Evolutionary conservation across 352 stramenopile genomes (phyloP).

Genomic region (Phytophthora multivora): DNA sequence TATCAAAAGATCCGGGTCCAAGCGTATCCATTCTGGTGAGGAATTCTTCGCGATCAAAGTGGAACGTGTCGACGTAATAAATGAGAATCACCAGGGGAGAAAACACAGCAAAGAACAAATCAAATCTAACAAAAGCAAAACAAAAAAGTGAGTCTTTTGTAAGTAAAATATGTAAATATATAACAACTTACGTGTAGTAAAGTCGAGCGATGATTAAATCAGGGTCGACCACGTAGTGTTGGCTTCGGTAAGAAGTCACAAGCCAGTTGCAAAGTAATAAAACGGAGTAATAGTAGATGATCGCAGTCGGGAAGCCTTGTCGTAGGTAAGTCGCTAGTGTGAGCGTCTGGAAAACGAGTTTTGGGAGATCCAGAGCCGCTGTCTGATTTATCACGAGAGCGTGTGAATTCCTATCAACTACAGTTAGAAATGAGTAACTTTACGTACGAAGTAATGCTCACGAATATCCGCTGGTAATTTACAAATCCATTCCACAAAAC

Average conservation of each 20-base stretch:
- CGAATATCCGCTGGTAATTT: slow-evolving; percentile 12
- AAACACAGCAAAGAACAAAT: slow-evolving; percentile 61
- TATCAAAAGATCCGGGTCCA: slow-evolving; percentile 27
- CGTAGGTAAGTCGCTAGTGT: slow-evolving; percentile 41
- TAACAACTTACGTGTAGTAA: slow-evolving; percentile 22
- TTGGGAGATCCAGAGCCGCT: slow-evolving; percentile 44
- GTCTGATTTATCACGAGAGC: slow-evolving; percentile 23
- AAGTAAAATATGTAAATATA: neutral
- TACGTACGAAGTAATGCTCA: slow-evolving; percentile 20
- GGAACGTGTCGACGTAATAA: slow-evolving; percentile 42
- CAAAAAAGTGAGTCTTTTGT: neutral
- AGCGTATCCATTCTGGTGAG: slow-evolving; percentile 30
- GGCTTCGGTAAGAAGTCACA: slow-evolving; percentile 49
- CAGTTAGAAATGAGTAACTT: neutral
- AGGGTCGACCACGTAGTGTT: slow-evolving; percentile 34
- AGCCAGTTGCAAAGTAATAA: slow-evolving; percentile 46
- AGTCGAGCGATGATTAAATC: slow-evolving; percentile 38
- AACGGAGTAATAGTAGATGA: slow-evolving; percentile 46
- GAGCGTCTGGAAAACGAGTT: slow-evolving; percentile 50
- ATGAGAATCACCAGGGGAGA: slow-evolving; percentile 42
- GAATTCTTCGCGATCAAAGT: slow-evolving; percentile 42
- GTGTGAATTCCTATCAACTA: neutral
- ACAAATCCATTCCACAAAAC: neutral
- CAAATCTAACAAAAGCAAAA: slow-evolving; percentile 29
- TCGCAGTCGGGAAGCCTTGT: slow-evolving; percentile 41